Evolutionary conservation across 305 asterid genomes (phyloP).

Genomic region (Plantago coronopus): DNA sequence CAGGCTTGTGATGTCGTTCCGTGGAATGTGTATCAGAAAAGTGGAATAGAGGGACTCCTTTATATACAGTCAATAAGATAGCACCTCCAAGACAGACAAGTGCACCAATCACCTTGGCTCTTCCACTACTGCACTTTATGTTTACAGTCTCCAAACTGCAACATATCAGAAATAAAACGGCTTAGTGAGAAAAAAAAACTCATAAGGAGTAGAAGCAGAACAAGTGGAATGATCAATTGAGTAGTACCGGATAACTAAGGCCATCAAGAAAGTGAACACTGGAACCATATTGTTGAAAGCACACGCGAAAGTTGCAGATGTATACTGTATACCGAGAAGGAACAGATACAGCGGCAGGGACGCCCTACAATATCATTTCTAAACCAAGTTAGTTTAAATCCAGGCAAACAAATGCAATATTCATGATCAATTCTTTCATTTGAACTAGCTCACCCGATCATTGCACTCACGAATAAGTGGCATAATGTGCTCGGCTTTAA

Average conservation of each 20-base stretch:
- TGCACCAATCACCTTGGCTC: constrained; percentile 52
- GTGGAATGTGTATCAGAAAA: constrained; percentile 26
- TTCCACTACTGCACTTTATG: constrained; percentile 44
- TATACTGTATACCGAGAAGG: constrained; percentile 68
- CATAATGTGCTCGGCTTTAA: constrained; percentile 44
- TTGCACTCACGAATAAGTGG: constrained; percentile 56
- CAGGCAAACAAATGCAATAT: too few species aligned
- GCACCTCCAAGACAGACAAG: constrained; percentile 64
- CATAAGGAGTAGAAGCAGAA: not conserved
- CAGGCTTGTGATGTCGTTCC: constrained; percentile 12
- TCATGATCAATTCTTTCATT: not conserved
- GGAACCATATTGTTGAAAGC: constrained; percentile 81
- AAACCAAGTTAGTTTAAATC: too few species aligned
- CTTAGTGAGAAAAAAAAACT: not conserved
- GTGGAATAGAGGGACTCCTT: constrained; percentile 52
- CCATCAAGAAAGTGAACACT: constrained; percentile 58
- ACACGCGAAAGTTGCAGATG: constrained; percentile 75
- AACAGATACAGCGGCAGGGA: constrained; percentile 65
- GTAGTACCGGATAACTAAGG: constrained; percentile 60
- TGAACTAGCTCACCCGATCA: constrained; percentile 48
- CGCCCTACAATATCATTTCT: constrained; percentile 39
- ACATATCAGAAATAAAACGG: not conserved
- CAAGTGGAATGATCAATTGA: not conserved
- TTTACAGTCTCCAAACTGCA: constrained; percentile 54
- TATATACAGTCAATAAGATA: constrained; percentile 42